These are phyloP conservation scores for Hymenoscyphus fructigenus DNA, from an alignment of 2,329 filamentous ascomycete genomes.

Conservation along the genomic window DNA sequence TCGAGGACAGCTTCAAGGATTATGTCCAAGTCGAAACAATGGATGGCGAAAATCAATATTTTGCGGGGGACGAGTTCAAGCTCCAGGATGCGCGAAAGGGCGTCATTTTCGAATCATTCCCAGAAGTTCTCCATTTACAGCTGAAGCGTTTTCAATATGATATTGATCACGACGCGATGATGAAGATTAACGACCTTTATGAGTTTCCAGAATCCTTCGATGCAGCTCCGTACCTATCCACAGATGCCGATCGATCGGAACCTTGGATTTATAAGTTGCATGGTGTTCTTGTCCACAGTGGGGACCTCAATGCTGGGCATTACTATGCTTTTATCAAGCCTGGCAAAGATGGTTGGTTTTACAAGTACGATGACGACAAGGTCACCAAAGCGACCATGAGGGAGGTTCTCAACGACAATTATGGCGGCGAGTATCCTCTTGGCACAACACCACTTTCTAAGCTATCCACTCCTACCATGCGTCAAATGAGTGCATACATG, in stretches of 20 bases:
- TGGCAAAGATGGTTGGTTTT: conserved; percentile 89
- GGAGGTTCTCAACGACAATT: conserved; percentile 95
- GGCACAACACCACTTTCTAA: conserved; percentile 50
- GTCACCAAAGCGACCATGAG: conserved; percentile 91
- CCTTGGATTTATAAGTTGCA: conserved; percentile 91
- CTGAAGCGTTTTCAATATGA: conserved; percentile 98
- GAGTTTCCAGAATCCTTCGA: conserved; percentile 85
- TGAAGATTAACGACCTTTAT: conserved; percentile 95
- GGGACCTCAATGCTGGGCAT: conserved; percentile 94
- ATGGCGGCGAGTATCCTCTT: conserved; percentile 75
- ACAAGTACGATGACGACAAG: conserved; percentile 95
- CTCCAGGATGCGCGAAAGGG: conserved; percentile 97
- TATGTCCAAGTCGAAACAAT: conserved; percentile 96
- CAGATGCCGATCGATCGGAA: conserved; percentile 83
- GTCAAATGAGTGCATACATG: conserved; percentile 92
- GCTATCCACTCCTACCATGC: conserved; percentile 55
- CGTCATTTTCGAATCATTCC: conserved; percentile 94
- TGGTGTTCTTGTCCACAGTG: conserved; percentile 92
- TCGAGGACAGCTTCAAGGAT: conserved; percentile 93
- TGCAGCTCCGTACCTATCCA: conserved; percentile 81
- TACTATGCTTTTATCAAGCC: conserved; percentile 98
- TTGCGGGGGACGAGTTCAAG: conserved; percentile 83
- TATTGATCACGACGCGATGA: conserved; percentile 93
- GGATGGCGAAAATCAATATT: conserved; percentile 98
- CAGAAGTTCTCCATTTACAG: conserved; percentile 90